These are phyloP conservation scores for Neostapfia colusana DNA, from an alignment of 176 grass and related monocot species.

Conservation along the genomic window DNA sequence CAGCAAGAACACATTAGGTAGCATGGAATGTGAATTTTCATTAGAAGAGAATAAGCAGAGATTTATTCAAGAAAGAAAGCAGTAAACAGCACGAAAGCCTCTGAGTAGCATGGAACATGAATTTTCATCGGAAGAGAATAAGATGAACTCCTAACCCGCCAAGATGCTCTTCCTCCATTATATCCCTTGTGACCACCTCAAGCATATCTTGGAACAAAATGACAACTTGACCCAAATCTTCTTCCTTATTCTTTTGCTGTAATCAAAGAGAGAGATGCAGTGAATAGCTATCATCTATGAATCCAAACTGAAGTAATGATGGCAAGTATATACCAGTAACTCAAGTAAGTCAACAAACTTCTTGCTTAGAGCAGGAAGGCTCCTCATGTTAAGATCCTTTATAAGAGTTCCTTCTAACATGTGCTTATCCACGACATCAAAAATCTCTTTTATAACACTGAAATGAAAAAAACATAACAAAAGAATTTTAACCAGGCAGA, in stretches of 20 bases:
- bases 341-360: conserved; percentile 84
- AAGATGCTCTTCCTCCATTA: conserved; percentile 82
- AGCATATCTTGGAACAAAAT: conserved; percentile 99
- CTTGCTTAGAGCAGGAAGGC: conserved; percentile 72
- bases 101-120: conserved; percentile 7
- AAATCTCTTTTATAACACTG: conserved; percentile 78
- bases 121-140: conserved; percentile 8
- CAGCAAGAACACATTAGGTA: conserved; percentile 1
- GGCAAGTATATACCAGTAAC: conserved; percentile 64
- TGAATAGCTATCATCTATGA: conserved; percentile 18
- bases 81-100: conserved; percentile 17
- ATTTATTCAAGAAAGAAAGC: no score
- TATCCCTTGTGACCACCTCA: conserved; percentile 96
- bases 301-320: conserved; percentile 25
- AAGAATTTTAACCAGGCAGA: background rate
- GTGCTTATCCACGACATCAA: conserved; percentile 55
- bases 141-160: conserved; percentile 52
- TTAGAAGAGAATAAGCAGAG: conserved; percentile 20
- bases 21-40: background rate
- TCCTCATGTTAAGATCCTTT: conserved; percentile 61
- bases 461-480: conserved; percentile 52
- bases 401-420: conserved; percentile 45
- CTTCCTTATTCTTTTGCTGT: conserved; percentile 84
- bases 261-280: conserved; percentile 37
- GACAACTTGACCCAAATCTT: conserved; percentile 72